Conservation (phyloP, 345 rosid species). For the Gynandropsis gynandra region DNA sequence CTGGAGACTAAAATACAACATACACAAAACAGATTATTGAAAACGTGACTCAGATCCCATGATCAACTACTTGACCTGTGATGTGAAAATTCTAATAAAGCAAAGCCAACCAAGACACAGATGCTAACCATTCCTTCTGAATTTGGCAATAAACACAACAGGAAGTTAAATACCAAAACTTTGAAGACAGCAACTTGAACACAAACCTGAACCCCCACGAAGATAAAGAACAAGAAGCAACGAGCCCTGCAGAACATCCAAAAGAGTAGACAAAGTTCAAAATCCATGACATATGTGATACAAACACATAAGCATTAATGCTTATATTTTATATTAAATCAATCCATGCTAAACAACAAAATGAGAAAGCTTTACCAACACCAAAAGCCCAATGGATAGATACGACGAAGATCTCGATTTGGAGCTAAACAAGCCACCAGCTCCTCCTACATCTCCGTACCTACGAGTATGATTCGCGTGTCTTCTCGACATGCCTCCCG, state of each 20-base stretch:
- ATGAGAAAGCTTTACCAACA: conserved; percentile 19
- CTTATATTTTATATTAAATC: background rate
- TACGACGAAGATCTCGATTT: conserved; percentile 31
- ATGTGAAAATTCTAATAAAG: background rate
- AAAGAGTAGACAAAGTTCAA: background rate
- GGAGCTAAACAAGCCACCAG: conserved; percentile 17
- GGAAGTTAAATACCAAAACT: too few species aligned
- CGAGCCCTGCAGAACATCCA: conserved; percentile 25
- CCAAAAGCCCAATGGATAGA: conserved; percentile 24
- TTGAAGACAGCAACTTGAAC: background rate
- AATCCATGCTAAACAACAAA: background rate
- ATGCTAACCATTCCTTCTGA: background rate
- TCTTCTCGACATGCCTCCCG: conserved; percentile 32
- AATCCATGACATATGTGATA: too few species aligned
- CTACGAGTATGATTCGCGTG: conserved; percentile 27
- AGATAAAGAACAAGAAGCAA: conserved; percentile 29
- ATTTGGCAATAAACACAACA: too few species aligned
- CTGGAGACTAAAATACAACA: background rate
- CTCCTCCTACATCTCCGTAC: conserved; percentile 26
- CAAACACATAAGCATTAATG: background rate
- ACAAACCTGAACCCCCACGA: conserved; percentile 34
- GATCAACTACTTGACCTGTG: background rate
- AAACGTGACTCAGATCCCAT: background rate
- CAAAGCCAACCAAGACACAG: background rate
- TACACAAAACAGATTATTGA: background rate